These are phyloP conservation scores for Rhodotorula graminis DNA, from an alignment of 768 basidiomycete genomes.

Conservation along the genomic window DNA sequence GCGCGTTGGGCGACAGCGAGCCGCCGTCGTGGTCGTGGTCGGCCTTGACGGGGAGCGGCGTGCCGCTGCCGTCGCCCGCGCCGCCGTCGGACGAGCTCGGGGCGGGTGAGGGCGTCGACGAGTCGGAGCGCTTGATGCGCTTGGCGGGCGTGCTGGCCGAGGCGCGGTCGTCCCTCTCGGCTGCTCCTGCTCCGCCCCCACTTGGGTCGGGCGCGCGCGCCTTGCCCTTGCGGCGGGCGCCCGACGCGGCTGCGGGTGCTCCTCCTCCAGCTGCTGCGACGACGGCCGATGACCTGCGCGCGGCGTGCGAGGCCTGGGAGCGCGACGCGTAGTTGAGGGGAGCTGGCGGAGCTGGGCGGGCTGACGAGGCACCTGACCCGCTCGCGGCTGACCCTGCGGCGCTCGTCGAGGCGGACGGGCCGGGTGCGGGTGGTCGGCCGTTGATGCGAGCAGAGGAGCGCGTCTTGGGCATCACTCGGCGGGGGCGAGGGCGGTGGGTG, in stretches of 20 bases:
- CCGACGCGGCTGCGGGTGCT: too few relatives aligned
- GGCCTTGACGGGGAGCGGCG: too few relatives aligned
- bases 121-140: constrained; percentile 2
- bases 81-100: not conserved
- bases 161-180: not conserved
- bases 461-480: not conserved
- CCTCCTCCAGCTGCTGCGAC: too few relatives aligned
- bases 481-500: not conserved
- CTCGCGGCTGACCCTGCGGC: not conserved
- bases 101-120: not conserved
- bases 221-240: not conserved
- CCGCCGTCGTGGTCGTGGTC: not conserved
- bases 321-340: not conserved
- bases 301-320: not conserved
- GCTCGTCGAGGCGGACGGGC: not conserved
- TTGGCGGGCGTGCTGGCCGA: not conserved
- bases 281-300: not conserved
- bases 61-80: too few relatives aligned
- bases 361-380: constrained; percentile 1
- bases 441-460: not conserved
- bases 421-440: not conserved
- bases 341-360: not conserved
- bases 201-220: not conserved
- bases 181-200: not conserved
- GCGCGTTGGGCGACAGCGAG: too few relatives aligned